Evolutionary conservation across 208 protist species (phyloP).

Genomic region (Trypanosoma grayi): DNA sequence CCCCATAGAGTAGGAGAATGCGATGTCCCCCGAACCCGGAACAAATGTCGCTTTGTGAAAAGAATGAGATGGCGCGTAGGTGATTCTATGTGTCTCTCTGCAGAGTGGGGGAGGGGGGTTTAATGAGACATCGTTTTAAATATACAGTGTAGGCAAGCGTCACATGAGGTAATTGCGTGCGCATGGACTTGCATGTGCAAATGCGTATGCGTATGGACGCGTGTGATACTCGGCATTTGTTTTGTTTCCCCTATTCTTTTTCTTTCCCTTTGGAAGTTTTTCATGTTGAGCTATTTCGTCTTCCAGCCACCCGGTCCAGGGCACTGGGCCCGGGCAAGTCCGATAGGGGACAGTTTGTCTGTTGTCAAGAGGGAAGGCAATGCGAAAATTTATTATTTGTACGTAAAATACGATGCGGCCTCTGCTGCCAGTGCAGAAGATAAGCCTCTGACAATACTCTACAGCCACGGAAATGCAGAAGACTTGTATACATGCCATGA

Average conservation of each 20-base stretch:
- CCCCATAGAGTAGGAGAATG: no score
- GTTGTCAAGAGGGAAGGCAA: no score
- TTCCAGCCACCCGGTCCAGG: slow-evolving; percentile 45
- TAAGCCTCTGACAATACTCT: slow-evolving; percentile 45
- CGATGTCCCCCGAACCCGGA: no score
- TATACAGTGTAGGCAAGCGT: no score
- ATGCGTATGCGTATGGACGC: background rate
- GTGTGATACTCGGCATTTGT: no score
- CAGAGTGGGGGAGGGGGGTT: background rate
- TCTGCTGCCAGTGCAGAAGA: background rate
- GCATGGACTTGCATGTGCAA: background rate
- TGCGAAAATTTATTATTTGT: slow-evolving; percentile 16
- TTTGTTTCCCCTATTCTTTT: background rate
- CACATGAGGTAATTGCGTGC: no score
- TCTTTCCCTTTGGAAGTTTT: background rate
- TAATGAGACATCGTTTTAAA: background rate
- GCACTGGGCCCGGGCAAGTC: no score
- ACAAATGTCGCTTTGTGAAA: no score
- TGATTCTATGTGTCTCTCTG: slow-evolving; percentile 3
- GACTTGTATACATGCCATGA: slow-evolving; percentile 43
- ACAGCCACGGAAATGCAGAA: slow-evolving; percentile 79
- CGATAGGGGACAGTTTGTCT: no score
- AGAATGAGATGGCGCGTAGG: no score
- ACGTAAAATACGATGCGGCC: slow-evolving; percentile 3
- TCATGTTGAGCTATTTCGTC: no score